Evolutionary conservation across 2,329 filamentous ascomycete genomes (phyloP), one percentile per base, ranked within the genome.

Genomic region (Cladosporium sp.): DNA sequence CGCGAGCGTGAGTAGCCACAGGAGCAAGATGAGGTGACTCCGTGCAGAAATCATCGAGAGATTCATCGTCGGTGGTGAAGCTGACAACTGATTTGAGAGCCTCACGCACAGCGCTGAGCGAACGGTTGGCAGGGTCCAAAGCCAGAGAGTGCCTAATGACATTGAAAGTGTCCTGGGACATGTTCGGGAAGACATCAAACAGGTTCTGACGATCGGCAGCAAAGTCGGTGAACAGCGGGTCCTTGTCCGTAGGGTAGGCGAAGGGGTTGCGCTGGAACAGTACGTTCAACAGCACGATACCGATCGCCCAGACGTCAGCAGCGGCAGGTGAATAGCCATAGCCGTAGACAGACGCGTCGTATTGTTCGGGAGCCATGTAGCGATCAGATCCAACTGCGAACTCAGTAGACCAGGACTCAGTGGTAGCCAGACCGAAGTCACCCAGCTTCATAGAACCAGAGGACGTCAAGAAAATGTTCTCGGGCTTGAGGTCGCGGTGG

Each of bases 351-450:
- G 89, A 88, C 62, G 93, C 93, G 77, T 98, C 94, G 74, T 95
- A 98, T 79, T 99, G 95, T 80, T 99, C 95, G 5, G 95, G 95
- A 65, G 95, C 93, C 95, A 99, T 99, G 82, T 99, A 99, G 65
- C 95, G 92, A 77, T 99, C 95, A 77, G 95, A 98, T 70, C 95
- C 95, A 56, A 99, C 95, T 68, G 91, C 95, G 69, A 90, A 89
- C 82, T 99, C 95, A 73, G 91, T 91, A 28, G 92, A 96, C 93
- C 92, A 97, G 72, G 88, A 84, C 68, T 96, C 92, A 7, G 88
- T 91, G 12, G 94, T 97, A 61, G 93, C 93, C 69, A 99, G 84
- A 64, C 95, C 95, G 77, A 98, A 97, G 79, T 99, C 95, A 74
- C 95, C 95, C 40, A 99, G 88, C 82, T 99, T 99, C 91, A 98